These are phyloP conservation scores for Penicillium sp. DNA, from an alignment of 2,329 filamentous ascomycete species.

Conservation along the genomic window DNA sequence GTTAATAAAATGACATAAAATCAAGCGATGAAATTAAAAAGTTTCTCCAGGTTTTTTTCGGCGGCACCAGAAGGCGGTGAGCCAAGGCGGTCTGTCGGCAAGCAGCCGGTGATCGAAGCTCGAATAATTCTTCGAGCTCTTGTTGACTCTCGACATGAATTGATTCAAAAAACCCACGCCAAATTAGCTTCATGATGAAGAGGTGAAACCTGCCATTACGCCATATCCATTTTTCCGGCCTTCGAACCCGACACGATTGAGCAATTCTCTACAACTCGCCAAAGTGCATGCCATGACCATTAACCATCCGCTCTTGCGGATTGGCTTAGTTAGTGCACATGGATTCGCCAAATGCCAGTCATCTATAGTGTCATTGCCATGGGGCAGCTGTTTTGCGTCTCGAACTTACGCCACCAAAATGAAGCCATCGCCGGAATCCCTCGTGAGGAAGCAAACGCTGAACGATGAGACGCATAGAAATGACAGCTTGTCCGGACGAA, in stretches of 20 bases:
- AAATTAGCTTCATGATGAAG: background rate
- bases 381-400: background rate
- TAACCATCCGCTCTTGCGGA: conserved; percentile 16
- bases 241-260: background rate
- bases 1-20: background rate
- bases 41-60: conserved; percentile 1
- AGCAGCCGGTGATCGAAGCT: background rate
- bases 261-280: background rate
- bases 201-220: background rate
- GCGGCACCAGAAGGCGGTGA: conserved; percentile 11
- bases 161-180: background rate
- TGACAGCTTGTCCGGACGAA: conserved; percentile 43
- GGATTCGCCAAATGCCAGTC: conserved; percentile 9
- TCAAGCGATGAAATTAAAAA: background rate
- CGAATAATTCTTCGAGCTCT: background rate
- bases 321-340: conserved; percentile 7
- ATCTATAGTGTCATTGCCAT: conserved; percentile 9
- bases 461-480: background rate
- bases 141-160: background rate
- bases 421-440: background rate
- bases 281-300: conserved; percentile 14
- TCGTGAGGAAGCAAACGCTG: background rate
- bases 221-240: background rate
- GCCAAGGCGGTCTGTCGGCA: background rate
- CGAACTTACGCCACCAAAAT: background rate